These are phyloP conservation scores for Hericium rajendrae DNA, from an alignment of 768 basidiomycete species.

Conservation along the genomic window DNA sequence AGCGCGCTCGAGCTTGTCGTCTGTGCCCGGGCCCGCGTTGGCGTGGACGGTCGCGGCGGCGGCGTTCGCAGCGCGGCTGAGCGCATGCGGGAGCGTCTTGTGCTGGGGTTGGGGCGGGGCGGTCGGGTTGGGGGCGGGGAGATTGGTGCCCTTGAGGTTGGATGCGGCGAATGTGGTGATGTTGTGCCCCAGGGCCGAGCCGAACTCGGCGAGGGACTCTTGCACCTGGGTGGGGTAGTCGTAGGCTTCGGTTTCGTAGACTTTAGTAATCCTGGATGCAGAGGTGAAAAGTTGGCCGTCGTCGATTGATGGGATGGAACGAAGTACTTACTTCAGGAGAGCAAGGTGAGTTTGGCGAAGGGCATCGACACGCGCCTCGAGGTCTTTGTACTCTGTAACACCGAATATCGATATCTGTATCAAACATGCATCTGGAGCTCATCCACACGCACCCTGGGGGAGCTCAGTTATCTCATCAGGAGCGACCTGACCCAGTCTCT, in stretches of 20 bases:
- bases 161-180: slow-evolving; percentile 79
- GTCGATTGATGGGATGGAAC: not conserved
- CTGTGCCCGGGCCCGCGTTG: slow-evolving; percentile 36
- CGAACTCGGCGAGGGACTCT: slow-evolving; percentile 68
- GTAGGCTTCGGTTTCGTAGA: slow-evolving; percentile 81
- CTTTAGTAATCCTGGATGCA: slow-evolving; percentile 65
- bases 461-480: slow-evolving; percentile 93
- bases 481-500: slow-evolving; percentile 81
- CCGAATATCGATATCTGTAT: not conserved
- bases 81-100: slow-evolving; percentile 96
- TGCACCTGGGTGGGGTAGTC: slow-evolving; percentile 88
- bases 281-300: not conserved
- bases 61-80: slow-evolving; percentile 67
- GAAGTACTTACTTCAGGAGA: slow-evolving; percentile 61
- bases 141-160: slow-evolving; percentile 82
- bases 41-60: slow-evolving; percentile 41
- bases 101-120: slow-evolving; percentile 54
- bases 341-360: slow-evolving; percentile 68
- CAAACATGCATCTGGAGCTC: not conserved
- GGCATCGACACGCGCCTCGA: slow-evolving; percentile 92
- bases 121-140: slow-evolving; percentile 63
- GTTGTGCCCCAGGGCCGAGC: slow-evolving; percentile 59
- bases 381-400: slow-evolving; percentile 81
- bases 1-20: slow-evolving; percentile 62
- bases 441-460: slow-evolving; percentile 51